Evolutionary conservation across 192 early-diverging fungal genomes (phyloP).

Genomic region (Coemansia pectinata): DNA sequence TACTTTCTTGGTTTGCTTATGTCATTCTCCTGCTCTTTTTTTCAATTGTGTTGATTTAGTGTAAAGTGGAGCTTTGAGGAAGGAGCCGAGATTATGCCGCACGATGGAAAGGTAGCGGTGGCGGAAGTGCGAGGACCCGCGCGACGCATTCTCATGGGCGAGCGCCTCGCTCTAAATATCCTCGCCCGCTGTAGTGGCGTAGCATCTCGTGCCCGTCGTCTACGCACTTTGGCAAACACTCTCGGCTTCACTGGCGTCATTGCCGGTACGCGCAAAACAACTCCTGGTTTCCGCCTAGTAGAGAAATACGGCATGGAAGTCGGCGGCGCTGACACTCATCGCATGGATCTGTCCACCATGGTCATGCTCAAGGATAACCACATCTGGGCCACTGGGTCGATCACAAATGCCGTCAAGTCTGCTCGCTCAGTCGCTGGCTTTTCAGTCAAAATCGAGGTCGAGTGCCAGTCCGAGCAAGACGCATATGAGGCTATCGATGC

Average conservation of each 20-base stretch:
- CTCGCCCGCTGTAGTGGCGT: slow-evolving; percentile 93
- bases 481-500: slow-evolving; percentile 95
- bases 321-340: slow-evolving; percentile 96
- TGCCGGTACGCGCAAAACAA: slow-evolving; percentile 97
- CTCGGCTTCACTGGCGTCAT: slow-evolving; percentile 80
- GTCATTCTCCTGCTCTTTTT: background rate
- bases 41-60: slow-evolving; percentile 16
- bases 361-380: slow-evolving; percentile 99
- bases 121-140: slow-evolving; percentile 84
- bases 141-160: slow-evolving; percentile 84
- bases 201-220: slow-evolving; percentile 63
- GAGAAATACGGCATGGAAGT: slow-evolving; percentile 98
- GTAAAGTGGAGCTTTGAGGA: slow-evolving; percentile 87
- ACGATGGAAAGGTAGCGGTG: slow-evolving; percentile 56
- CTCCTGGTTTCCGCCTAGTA: slow-evolving; percentile 94
- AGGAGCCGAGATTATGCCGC: slow-evolving; percentile 79
- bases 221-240: slow-evolving; percentile 64
- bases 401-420: slow-evolving; percentile 81
- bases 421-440: slow-evolving; percentile 87
- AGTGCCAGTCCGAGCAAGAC: slow-evolving; percentile 89
- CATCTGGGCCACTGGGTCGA: slow-evolving; percentile 91
- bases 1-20: background rate
- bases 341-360: slow-evolving; percentile 95
- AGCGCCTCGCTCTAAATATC: slow-evolving; percentile 93
- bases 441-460: slow-evolving; percentile 95